Base-by-base conservation (phyloP, 371 early-diverging fungal genomes). In the Nematocida ausubeli region DNA sequence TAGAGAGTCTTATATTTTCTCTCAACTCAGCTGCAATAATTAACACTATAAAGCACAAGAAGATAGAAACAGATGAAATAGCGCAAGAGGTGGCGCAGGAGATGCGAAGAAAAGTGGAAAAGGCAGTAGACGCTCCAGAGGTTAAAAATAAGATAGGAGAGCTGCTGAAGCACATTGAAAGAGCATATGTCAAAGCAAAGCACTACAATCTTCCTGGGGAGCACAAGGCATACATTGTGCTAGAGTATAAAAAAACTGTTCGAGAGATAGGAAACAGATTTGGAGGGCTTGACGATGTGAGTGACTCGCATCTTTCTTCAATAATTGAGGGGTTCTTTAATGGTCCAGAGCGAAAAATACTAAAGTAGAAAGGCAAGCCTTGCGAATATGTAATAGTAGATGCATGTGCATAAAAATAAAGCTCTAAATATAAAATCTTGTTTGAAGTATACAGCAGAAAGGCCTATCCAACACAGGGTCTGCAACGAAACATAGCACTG, bases 251-350 rank as follows among this genome's bases (percentile, higher is more conserved):
- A 34, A 75, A 66, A 54, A 51, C 49, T 30, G 65, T 64, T 7
- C 42, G 52, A 42, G 65, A 54, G 26, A 32, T 75, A 52, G 78
- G 47, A 22, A 32, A 40, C 12, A 67, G 28, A 35, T 32, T 35
- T 22, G 66, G 66, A 12, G 34, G 56, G 2, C 51, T 75, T 35
- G 78, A 75, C 37, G 67, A 75, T 32, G 50, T 75, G 30, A 75
- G 78, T 39, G 63, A 63, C 2, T 30, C 44, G 16, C 78, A 75
- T 55, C 66, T 75, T 12, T 35, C 63, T 26, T n/a, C 62, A 39
- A 60, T 28, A 30, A 60, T 60, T 39, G 60, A 60, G 4, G 60
- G 60, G 3, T 60, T 60, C 35, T 60, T 60, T 39, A 60, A 60
- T 28, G 60, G 60, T 19, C 60, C 60, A 2, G 39, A 12, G 35